These are phyloP conservation scores for Irpex rosettiformis DNA, from an alignment of 1,284 basidiomycete species.

Conservation along the genomic window DNA sequence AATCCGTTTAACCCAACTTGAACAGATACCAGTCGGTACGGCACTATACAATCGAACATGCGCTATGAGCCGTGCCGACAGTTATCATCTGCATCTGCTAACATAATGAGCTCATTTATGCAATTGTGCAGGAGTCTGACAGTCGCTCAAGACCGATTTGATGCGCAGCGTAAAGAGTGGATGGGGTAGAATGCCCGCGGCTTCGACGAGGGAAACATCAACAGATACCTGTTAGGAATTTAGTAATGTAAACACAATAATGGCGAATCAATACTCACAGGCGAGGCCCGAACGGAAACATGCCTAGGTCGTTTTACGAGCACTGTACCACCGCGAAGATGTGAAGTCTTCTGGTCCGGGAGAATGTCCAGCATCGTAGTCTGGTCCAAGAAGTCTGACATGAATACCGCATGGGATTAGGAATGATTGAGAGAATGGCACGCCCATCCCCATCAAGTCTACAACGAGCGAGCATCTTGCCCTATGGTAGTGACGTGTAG, in stretches of 20 bases:
- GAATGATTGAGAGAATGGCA: slow-evolving; percentile 31
- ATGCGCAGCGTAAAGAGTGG: slow-evolving; percentile 4
- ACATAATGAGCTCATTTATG: not conserved
- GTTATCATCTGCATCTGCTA: not conserved
- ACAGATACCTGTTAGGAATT: slow-evolving; percentile 5
- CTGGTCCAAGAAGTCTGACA: not conserved
- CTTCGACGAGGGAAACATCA: slow-evolving; percentile 7
- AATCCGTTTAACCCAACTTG: too few relatives aligned
- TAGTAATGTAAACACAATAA: not conserved
- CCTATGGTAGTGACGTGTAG: slow-evolving; percentile 17
- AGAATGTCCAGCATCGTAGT: slow-evolving; percentile 33
- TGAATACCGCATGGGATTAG: too few relatives aligned
- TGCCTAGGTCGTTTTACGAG: slow-evolving; percentile 8
- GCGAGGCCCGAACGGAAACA: slow-evolving; percentile 38
- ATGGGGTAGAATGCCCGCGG: slow-evolving; percentile 1
- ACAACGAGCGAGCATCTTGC: slow-evolving; percentile 35
- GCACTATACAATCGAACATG: not conserved
- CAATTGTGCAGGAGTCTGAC: slow-evolving; percentile 9
- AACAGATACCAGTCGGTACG: too few relatives aligned
- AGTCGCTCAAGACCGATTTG: not conserved
- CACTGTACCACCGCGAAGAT: slow-evolving; percentile 38
- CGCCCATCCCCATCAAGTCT: slow-evolving; percentile 51
- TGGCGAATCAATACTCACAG: too few relatives aligned
- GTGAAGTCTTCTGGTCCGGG: slow-evolving; percentile 36
- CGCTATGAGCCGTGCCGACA: not conserved